Percentiles rank a stretch among this genome's conserved stretches.
phyloP scores from a whole-genome alignment of 257 asterid species.

The Craterostigma plantagineum region DNA sequence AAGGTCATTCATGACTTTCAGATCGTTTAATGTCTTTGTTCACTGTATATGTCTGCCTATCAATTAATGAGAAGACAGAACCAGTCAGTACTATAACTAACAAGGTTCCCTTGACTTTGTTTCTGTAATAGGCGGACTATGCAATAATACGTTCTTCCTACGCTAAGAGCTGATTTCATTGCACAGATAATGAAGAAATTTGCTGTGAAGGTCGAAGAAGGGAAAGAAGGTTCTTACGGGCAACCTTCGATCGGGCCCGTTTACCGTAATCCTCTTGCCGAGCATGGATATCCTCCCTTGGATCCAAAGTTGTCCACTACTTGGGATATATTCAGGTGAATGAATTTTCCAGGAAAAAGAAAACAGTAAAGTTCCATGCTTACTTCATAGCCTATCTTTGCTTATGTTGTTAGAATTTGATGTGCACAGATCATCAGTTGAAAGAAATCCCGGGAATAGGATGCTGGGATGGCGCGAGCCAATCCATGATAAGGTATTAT shows the following conservation, averaged over 20 bases:
- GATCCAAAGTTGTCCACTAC: constrained; percentile 47
- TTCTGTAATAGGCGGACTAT: too few relatives aligned
- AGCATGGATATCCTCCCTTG: constrained; percentile 37
- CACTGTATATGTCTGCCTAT: too few relatives aligned
- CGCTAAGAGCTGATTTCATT: too few relatives aligned
- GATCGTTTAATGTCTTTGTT: too few relatives aligned
- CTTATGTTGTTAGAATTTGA: too few relatives aligned
- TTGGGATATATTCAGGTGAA: constrained; percentile 71
- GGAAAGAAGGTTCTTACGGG: constrained; percentile 50
- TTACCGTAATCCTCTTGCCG: constrained; percentile 51
- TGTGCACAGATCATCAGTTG: constrained; percentile 39
- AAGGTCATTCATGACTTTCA: too few relatives aligned
- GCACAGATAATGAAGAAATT: constrained; percentile 34
- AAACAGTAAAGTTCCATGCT: background rate
- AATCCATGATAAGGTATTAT: constrained; percentile 33
- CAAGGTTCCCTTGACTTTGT: too few relatives aligned
- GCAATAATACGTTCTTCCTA: too few relatives aligned
- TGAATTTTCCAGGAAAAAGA: background rate
- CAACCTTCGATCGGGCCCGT: constrained; percentile 64
- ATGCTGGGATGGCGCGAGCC: constrained; percentile 88
- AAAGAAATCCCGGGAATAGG: constrained; percentile 46
- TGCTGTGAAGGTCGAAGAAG: constrained; percentile 56
- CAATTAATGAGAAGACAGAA: too few relatives aligned
- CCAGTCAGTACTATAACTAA: too few relatives aligned
- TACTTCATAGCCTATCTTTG: background rate